Base-by-base conservation (phyloP, 495 filamentous ascomycete species). In the Xylaria intraflava region DNA sequence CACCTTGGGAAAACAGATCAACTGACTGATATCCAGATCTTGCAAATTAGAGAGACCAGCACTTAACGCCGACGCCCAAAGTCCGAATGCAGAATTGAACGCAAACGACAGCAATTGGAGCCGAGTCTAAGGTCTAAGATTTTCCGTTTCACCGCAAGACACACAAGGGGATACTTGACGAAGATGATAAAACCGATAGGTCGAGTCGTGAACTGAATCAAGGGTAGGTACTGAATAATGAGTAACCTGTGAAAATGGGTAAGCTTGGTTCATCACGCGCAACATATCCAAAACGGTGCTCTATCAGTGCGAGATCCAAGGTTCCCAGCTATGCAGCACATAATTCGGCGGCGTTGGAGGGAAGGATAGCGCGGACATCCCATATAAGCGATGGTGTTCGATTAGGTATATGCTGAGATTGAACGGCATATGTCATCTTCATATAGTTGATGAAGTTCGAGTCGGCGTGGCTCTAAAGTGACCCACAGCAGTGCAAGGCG, bases 1-100 rank as follows among this genome's bases (percentile, higher is more conserved):
- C 59, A 68, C 69, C 65, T 62, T 62, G 67, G 58, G 60, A 57
- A 58, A 60, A 59, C 47, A 50, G 49, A 61, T 55, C 62, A 58
- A 53, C 38, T 44, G 55, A 55, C 55, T 54, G 40, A 59, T 65
- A 63, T 65, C 61, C 55, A 56, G 59, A 65, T 61, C 55, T 53
- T 53, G 41, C 53, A 65, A 61, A 55, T 63, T 53, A 59, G 62
- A 62, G 57, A 65, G 57, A 65, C 55, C 57, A 59, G 59, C 59
- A 54, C 59, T 62, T 46, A 65, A 67, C 65, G 57, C 62, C 65
- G 56, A 67, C 64, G 64, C 61, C 64, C 54, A 45, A 52, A 48
- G 53, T 62, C 50, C 49, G 59, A 59, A 57, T 67, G 58, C 53
- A 65, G 50, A 56, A 55, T 50, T 35, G 56, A 65, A 65, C 61